Evolutionary conservation across 768 basidiomycete genomes (phyloP), one percentile per base, ranked within the genome.

Genomic region (Pleurotus tuoliensis): DNA sequence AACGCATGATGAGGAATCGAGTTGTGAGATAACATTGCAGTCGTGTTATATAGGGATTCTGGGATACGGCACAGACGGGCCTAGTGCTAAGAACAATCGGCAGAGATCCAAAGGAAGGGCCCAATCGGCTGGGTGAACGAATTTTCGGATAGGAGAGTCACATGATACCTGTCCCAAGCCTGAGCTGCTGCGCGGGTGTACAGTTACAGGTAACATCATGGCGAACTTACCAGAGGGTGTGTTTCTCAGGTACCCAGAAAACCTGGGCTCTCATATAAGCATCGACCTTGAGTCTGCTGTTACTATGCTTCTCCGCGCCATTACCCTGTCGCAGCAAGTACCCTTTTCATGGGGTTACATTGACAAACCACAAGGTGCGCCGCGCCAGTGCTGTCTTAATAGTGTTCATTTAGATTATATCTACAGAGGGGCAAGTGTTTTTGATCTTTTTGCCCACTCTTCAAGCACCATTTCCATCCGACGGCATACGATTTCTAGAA

Each of bases 401-500:
- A 47, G 12, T 22, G 22, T 41, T 41, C 56, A 56, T 18, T 3
- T 34, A 2, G 30, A 0, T 34, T 34, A 22, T 8, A 15, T 18
- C 20, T 20, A 51, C 55, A 89, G 90, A 90, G 63, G 88, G 87
- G 0, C 79, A 84, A 63, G 71, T 86, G 27, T 73, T 78, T 37
- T 78, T 92, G n/a, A 69, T 92, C 45, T 91, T 80, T 70, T 71
- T 90, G 45, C 81, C 82, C 7, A 76, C 73, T 12, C 51, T 53
- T 11, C 81, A 81, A 56, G 63, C 76, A 22, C 76, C 80, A 2
- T 88, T 89, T 66, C 90, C 89, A 18, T 80, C 75, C 56, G 91
- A 94, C 63, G 91, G 91, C 16, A 76, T 93, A 56, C 82, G 88
- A 41, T 94, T 80, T 66, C 83, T 86, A 61, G 91, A 92, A 56